Conservation (phyloP, 1,139 yeast genomes). For the Candida buenavistaensis region DNA sequence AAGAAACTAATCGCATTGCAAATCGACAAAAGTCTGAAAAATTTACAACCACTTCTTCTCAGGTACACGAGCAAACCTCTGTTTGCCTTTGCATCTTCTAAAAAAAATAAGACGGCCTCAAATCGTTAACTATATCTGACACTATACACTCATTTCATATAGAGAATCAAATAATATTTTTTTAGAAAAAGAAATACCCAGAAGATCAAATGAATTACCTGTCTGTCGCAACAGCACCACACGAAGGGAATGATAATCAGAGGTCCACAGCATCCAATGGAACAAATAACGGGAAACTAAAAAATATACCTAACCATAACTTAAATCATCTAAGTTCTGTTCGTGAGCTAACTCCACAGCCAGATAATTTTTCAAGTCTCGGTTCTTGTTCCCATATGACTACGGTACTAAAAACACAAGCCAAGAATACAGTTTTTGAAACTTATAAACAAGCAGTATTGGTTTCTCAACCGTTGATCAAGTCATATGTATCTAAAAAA, state of each 20-base stretch:
- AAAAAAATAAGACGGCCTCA: too few species aligned
- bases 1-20: neutral
- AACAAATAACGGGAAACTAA: neutral
- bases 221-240: too few species aligned
- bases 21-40: slow-evolving; percentile 1
- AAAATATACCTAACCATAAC: neutral
- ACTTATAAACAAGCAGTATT: slow-evolving; percentile 62
- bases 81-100: too few species aligned
- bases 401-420: slow-evolving; percentile 54
- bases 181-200: too few species aligned
- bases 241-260: too few species aligned
- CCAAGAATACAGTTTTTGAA: slow-evolving; percentile 53
- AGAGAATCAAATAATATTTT: too few species aligned
- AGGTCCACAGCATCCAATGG: neutral
- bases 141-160: too few species aligned
- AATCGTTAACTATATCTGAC: too few species aligned
- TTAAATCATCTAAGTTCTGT: neutral
- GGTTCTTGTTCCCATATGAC: slow-evolving; percentile 56
- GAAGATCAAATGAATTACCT: too few species aligned
- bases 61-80: too few species aligned
- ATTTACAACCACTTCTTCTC: slow-evolving; percentile 4
- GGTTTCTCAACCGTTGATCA: slow-evolving; percentile 34
- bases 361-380: slow-evolving; percentile 30
- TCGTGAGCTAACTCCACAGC: slow-evolving; percentile 11
- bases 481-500: slow-evolving; percentile 27